phyloP scores from a whole-genome alignment of 2,329 filamentous ascomycete genomes.

The Penicillium sp. region DNA sequence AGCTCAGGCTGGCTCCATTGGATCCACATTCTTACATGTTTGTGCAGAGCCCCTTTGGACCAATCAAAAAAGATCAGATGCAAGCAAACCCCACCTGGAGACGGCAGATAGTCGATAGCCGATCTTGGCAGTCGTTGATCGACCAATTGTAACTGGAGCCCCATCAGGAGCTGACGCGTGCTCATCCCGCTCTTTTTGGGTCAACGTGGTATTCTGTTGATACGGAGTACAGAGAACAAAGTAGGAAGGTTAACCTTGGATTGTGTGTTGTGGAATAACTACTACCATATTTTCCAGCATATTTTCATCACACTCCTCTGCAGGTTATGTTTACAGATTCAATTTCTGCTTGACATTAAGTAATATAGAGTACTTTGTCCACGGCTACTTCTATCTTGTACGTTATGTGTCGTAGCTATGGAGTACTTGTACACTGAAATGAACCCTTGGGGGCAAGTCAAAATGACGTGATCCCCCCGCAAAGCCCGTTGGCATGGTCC shows the following conservation, averaged over 20 bases:
- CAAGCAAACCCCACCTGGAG: slow-evolving; percentile 13
- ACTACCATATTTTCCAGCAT: neutral
- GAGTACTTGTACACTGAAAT: neutral
- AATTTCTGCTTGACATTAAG: too few relatives aligned
- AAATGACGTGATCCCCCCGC: slow-evolving; percentile 28
- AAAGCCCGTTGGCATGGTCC: slow-evolving; percentile 24
- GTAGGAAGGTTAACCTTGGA: slow-evolving; percentile 5
- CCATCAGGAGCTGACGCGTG: slow-evolving; percentile 38
- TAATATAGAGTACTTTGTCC: neutral
- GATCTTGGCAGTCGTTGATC: slow-evolving; percentile 35
- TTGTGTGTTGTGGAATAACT: neutral
- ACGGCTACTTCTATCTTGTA: neutral
- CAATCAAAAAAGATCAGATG: neutral
- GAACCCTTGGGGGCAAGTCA: neutral
- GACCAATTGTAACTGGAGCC: slow-evolving; percentile 26
- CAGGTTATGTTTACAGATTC: neutral
- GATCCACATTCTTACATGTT: slow-evolving; percentile 24
- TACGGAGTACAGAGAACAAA: neutral
- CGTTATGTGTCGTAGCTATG: too few relatives aligned
- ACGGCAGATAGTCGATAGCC: slow-evolving; percentile 44
- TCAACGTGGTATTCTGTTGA: slow-evolving; percentile 19
- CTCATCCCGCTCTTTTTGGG: slow-evolving; percentile 23
- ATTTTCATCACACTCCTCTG: neutral
- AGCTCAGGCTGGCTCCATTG: slow-evolving; percentile 3
- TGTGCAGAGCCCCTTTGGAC: slow-evolving; percentile 14